A percentile compares a stretch with the other conserved stretches of the same genome.
Evolutionary conservation across 2,329 filamentous ascomycete genomes (phyloP).

Genomic region (Aspergillus calidoustus): DNA sequence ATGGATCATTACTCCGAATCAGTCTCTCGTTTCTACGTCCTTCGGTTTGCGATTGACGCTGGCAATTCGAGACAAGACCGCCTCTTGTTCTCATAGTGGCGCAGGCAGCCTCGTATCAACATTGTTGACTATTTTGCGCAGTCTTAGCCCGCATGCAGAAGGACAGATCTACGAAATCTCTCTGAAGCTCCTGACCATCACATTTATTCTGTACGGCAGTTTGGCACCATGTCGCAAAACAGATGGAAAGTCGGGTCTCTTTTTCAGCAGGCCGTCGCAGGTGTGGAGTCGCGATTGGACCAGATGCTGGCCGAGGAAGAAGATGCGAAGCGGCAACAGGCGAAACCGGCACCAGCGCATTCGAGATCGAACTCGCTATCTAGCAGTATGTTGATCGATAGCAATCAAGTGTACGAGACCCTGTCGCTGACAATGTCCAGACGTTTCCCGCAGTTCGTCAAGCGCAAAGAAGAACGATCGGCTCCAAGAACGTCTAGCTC

Average conservation of each 20-base stretch:
- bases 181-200: neutral
- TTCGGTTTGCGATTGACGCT: conserved; percentile 15
- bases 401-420: neutral
- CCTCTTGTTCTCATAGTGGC: conserved; percentile 18
- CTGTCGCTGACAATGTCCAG: conserved; percentile 40
- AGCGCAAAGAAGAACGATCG: conserved; percentile 74
- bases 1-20: conserved; percentile 12
- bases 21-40: conserved; percentile 17
- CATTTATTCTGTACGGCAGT: neutral
- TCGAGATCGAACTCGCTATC: conserved; percentile 46
- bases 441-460: conserved; percentile 66
- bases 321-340: conserved; percentile 23
- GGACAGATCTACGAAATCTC: neutral
- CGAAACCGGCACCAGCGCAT: conserved; percentile 32
- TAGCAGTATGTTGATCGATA: conserved; percentile 33
- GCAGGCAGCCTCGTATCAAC: conserved; percentile 17
- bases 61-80: neutral
- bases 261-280: conserved; percentile 87
- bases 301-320: conserved; percentile 83
- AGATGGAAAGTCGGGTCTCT: conserved; percentile 73
- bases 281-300: conserved; percentile 90
- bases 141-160: neutral
- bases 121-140: conserved; percentile 1
- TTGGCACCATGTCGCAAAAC: conserved; percentile 39
- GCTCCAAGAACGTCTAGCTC: conserved; percentile 85